Evolutionary conservation across 179 eudicot species (phyloP).

Genomic region (Silene coronaria): DNA sequence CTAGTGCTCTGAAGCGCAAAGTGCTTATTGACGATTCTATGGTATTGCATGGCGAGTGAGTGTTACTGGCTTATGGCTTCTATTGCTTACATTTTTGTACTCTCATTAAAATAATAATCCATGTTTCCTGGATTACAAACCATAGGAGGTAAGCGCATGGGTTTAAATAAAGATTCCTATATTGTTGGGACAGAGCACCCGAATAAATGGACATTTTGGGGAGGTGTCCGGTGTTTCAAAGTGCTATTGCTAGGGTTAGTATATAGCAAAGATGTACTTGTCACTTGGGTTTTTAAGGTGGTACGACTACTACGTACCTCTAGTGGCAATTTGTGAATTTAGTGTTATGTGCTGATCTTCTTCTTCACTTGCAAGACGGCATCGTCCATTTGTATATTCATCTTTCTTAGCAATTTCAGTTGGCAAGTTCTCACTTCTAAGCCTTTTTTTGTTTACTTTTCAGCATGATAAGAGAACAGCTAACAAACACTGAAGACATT

Average conservation of each 20-base stretch:
- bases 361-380: not conserved
- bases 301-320: not conserved
- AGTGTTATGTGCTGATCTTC: not conserved
- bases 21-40: conserved; percentile 73
- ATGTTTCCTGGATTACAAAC: not conserved
- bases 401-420: conserved; percentile 3
- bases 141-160: not conserved
- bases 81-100: not conserved
- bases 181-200: not conserved
- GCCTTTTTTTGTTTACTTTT: conserved; percentile 15
- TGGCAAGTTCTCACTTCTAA: conserved; percentile 13
- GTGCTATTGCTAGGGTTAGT: not conserved
- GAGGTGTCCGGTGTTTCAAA: conserved; percentile 3
- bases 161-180: not conserved
- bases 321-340: not conserved
- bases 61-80: conserved; percentile 17
- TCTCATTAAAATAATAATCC: not conserved
- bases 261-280: not conserved
- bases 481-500: conserved; percentile 79
- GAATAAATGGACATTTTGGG: not conserved
- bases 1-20: conserved; percentile 63
- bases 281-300: conserved; percentile 1
- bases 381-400: not conserved
- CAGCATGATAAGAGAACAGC: conserved; percentile 79
- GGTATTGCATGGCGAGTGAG: conserved; percentile 99